Conservation (phyloP, 495 filamentous ascomycete species). For the Penicillium ochrochloron region DNA sequence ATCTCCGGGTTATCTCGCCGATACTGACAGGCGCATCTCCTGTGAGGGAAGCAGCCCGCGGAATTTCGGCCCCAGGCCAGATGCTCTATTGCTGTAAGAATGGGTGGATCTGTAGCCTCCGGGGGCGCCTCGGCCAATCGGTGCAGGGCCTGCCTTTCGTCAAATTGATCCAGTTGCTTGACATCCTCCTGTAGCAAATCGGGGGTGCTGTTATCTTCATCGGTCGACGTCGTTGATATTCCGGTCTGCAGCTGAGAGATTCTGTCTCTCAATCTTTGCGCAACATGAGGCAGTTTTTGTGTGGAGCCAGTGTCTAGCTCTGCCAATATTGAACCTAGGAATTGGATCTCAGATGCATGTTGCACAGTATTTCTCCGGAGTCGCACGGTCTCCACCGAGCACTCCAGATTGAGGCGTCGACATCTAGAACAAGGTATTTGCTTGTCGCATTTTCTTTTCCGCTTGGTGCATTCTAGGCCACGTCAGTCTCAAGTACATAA, state of each 20-base stretch:
- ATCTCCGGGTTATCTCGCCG: conserved; percentile 26
- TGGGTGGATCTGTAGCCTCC: conserved; percentile 29
- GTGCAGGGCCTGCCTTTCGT: conserved; percentile 11
- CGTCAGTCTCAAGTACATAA: conserved; percentile 13
- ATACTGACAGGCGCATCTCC: conserved; percentile 36
- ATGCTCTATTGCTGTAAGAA: conserved; percentile 40
- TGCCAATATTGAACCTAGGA: conserved; percentile 30
- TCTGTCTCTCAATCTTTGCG: conserved; percentile 25
- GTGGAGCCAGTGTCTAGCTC: conserved; percentile 28
- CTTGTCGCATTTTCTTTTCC: conserved; percentile 41
- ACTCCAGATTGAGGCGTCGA: conserved; percentile 33
- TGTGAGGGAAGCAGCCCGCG: conserved; percentile 38
- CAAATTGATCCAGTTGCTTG: conserved; percentile 7
- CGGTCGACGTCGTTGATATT: conserved; percentile 5
- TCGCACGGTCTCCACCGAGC: conserved; percentile 37
- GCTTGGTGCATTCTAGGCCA: conserved; percentile 36
- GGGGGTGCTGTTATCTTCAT: neutral
- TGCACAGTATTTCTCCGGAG: conserved; percentile 33
- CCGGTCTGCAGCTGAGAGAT: conserved; percentile 32
- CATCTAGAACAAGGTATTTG: conserved; percentile 39
- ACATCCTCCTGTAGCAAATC: conserved; percentile 11
- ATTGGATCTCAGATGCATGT: conserved; percentile 38
- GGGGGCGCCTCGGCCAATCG: conserved; percentile 20
- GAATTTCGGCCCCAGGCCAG: conserved; percentile 41
- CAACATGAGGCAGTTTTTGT: conserved; percentile 16